Base-by-base conservation (phyloP, 2,329 filamentous ascomycete species). In the Ploettnerulaceae sp. region DNA sequence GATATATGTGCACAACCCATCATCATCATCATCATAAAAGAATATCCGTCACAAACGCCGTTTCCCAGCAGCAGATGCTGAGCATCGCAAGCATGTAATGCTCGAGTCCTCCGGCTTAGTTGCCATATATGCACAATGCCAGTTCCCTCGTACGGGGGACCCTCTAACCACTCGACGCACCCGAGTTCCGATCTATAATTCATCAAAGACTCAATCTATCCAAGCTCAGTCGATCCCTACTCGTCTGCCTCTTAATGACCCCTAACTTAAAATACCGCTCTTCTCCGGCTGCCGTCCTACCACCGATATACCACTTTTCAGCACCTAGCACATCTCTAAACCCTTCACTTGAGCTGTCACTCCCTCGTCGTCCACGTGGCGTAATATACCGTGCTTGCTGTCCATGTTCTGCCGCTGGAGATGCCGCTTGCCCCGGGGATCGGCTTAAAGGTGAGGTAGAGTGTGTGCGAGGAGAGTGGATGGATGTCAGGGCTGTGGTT, bases 281-380 rank as follows among this genome's bases (percentile, higher is more conserved):
- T 60, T 90, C 86, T n/a, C 86, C 86, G 1, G 69, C 75, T 1
- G 85, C 84, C 21, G 85, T 89, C 61, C 84, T 71, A 5, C 86
- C 86, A 17, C 86, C 86, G 45, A 90, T 86, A 60, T 89, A 90
- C 83, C 85, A 88, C 67, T 86, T 89, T 55, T 90, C 86, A 1
- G 78, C 76, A 2, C 82, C 84, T 38, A 81, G 66, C 26, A 81
- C 82, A 51, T 89, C 85, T 42, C 84, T 72, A 64, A 89, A 89
- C 1, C 85, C 86, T 60, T 89, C 86, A 43, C 76, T 82, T 53
- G 79, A 84, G 65, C 82, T 87, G 57, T 89, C 85, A 56, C 83
- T 88, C 20, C 84, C 86, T 46, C 86, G 51, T 35, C 62, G 49
- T 12, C 47, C 51, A 24, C 54, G 52, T 15, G 34, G 39, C 2